These are phyloP conservation scores for Termitomyces sp. DNA, from an alignment of 768 basidiomycete species.

Conservation along the genomic window DNA sequence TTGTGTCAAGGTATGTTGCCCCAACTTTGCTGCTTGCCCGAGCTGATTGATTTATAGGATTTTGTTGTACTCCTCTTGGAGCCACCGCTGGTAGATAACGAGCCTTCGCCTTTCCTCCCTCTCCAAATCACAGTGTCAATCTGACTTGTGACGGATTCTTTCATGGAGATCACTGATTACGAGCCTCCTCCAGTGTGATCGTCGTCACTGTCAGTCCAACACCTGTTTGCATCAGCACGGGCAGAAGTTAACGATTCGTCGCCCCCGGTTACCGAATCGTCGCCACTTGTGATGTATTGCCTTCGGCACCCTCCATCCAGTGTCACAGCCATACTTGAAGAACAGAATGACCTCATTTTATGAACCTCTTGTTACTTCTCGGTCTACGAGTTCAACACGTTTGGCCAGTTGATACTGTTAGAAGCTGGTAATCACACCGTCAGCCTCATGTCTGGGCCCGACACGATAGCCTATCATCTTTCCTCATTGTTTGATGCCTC, in stretches of 20 bases:
- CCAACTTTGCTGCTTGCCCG: not conserved
- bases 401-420: too few relatives aligned
- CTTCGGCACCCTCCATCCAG: too few relatives aligned
- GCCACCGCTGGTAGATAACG: conserved; percentile 27
- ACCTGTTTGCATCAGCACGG: not conserved
- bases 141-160: conserved; percentile 55
- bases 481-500: too few relatives aligned
- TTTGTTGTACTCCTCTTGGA: conserved; percentile 44
- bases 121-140: conserved; percentile 46
- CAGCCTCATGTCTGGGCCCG: too few relatives aligned
- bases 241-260: not conserved
- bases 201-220: not conserved
- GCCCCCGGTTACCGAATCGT: not conserved
- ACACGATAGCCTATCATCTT: too few relatives aligned
- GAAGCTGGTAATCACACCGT: too few relatives aligned
- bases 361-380: too few relatives aligned
- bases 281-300: too few relatives aligned
- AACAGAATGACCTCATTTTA: too few relatives aligned
- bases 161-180: conserved; percentile 19
- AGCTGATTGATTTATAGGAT: conserved; percentile 35
- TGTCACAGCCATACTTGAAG: too few relatives aligned
- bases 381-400: too few relatives aligned
- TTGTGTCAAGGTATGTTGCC: conserved; percentile 30
- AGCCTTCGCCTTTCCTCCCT: conserved; percentile 25
- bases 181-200: conserved; percentile 1